Evolutionary conservation across 371 early-diverging fungal genomes (phyloP).

Genomic region (Apophysomyces sp.): DNA sequence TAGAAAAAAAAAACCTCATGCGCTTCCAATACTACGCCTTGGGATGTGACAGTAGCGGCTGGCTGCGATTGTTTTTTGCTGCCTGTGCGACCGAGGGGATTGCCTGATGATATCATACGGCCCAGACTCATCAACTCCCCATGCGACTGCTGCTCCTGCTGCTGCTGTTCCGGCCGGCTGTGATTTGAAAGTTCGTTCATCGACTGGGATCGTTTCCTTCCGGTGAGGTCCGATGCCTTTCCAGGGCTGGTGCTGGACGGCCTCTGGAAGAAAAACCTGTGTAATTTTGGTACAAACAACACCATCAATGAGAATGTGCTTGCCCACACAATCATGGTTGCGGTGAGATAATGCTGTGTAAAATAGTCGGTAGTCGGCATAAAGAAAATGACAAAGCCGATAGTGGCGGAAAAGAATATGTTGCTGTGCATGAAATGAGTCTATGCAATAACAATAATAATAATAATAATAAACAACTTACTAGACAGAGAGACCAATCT

Average conservation of each 20-base stretch:
- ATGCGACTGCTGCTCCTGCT: not conserved
- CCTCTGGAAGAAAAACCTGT: slow-evolving; percentile 24
- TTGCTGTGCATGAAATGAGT: slow-evolving; percentile 29
- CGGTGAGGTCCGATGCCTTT: slow-evolving; percentile 26
- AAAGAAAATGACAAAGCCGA: slow-evolving; percentile 52
- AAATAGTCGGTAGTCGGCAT: slow-evolving; percentile 50
- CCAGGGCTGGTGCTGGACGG: slow-evolving; percentile 7
- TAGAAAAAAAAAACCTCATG: slow-evolving; percentile 39
- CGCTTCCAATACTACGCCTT: slow-evolving; percentile 38
- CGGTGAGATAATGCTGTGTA: slow-evolving; percentile 52
- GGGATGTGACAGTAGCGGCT: slow-evolving; percentile 9
- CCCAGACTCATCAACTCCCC: slow-evolving; percentile 30
- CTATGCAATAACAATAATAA: no score
- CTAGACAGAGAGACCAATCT: slow-evolving; percentile 61
- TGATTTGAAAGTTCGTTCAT: not conserved
- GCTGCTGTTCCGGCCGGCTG: not conserved
- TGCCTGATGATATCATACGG: slow-evolving; percentile 15
- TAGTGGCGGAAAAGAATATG: slow-evolving; percentile 53
- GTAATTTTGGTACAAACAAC: slow-evolving; percentile 56
- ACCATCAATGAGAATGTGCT: slow-evolving; percentile 54
- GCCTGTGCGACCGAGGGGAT: not conserved
- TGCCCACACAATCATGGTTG: slow-evolving; percentile 54
- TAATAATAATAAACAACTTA: slow-evolving; percentile 22
- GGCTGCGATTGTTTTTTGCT: slow-evolving; percentile 3
- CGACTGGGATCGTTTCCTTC: not conserved